Conservation (phyloP, 1,284 basidiomycete genomes). For the Fomitopsis betulina region DNA sequence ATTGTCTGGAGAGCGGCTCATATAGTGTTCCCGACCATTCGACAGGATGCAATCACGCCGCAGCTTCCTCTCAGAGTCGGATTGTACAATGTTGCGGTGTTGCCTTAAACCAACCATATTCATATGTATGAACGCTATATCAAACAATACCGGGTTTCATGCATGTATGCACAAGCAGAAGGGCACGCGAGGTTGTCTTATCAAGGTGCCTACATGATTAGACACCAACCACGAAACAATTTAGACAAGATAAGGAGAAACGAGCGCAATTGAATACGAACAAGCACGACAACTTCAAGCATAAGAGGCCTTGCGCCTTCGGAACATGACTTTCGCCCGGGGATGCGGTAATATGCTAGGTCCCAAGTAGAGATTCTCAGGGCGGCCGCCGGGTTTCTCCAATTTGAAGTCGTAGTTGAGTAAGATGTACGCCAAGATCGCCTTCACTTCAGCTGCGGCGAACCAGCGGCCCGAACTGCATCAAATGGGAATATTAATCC, state of each 20-base stretch:
- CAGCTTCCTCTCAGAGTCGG: slow-evolving; percentile 5
- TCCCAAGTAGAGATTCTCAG: slow-evolving; percentile 7
- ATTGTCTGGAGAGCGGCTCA: slow-evolving; percentile 10
- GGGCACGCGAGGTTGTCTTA: background rate
- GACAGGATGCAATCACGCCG: background rate
- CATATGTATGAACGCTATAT: too few relatives aligned
- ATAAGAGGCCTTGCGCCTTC: slow-evolving; percentile 8
- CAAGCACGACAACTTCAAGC: background rate
- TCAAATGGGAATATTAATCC: background rate
- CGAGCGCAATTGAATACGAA: background rate
- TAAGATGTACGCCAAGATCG: slow-evolving; percentile 15
- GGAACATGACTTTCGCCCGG: slow-evolving; percentile 16
- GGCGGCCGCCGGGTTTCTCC: slow-evolving; percentile 13
- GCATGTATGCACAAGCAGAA: background rate
- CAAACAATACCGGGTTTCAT: too few relatives aligned
- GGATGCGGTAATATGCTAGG: slow-evolving; percentile 11
- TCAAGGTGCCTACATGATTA: too few relatives aligned
- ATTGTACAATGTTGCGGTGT: background rate
- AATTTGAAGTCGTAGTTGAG: slow-evolving; percentile 20
- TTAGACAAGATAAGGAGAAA: background rate
- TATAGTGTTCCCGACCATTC: slow-evolving; percentile 8
- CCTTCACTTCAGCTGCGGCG: slow-evolving; percentile 16
- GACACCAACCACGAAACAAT: too few relatives aligned
- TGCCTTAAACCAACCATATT: background rate
- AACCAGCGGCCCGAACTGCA: slow-evolving; percentile 19